Percentiles rank a stretch among this genome's conserved stretches.
These are phyloP conservation scores for Nyssa sinensis DNA, from an alignment of 148 eudicot genomes.

Conservation along the genomic window DNA sequence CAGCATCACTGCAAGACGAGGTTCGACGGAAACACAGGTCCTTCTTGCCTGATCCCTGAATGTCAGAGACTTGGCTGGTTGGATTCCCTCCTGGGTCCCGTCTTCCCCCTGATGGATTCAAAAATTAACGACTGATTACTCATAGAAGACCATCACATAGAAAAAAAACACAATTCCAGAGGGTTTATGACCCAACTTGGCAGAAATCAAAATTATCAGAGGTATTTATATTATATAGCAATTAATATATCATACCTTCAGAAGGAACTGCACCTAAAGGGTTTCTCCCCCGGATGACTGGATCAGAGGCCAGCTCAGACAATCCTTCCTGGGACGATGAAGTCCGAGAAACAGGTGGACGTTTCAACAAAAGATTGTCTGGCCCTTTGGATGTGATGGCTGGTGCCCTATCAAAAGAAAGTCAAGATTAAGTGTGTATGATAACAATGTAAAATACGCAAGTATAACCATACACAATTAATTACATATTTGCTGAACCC, in stretches of 20 bases:
- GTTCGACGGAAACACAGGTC: constrained; percentile 67
- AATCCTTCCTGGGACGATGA: constrained; percentile 63
- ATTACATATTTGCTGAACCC: background rate
- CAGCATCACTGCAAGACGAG: constrained; percentile 71
- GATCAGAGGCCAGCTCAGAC: constrained; percentile 52
- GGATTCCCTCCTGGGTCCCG: constrained; percentile 42
- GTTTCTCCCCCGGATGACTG: constrained; percentile 43
- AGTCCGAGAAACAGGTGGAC: constrained; percentile 57
- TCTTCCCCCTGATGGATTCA: constrained; percentile 42
- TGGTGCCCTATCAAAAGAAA: constrained; percentile 40
- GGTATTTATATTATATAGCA: background rate
- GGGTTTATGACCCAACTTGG: background rate
- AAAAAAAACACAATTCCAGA: background rate
- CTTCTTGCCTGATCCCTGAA: constrained; percentile 38
- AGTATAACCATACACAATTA: constrained; percentile 3
- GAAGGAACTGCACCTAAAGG: constrained; percentile 32
- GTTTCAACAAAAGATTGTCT: constrained; percentile 69
- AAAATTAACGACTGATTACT: constrained; percentile 3
- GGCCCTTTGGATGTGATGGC: constrained; percentile 49
- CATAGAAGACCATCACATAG: background rate
- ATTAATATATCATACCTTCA: constrained; percentile 52
- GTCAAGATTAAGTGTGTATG: background rate
- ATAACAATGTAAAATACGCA: background rate
- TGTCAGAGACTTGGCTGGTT: constrained; percentile 33
- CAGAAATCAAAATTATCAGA: background rate